Evolutionary conservation across 2,329 filamentous ascomycete species (phyloP), one percentile per base, ranked within the genome.

Genomic region (Lachnellula cervina): DNA sequence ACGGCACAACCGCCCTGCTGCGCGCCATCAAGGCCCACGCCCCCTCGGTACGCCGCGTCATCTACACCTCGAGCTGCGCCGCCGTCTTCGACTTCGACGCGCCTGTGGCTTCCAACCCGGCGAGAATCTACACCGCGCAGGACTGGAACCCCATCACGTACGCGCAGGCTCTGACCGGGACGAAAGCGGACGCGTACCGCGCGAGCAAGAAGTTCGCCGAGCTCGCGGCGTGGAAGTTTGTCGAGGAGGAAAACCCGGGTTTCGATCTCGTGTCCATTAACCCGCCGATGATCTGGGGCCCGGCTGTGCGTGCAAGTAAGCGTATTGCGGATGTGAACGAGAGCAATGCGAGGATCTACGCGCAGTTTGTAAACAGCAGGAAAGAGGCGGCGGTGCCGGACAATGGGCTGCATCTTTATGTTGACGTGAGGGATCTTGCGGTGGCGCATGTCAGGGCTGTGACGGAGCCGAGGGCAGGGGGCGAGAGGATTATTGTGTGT

Each of bases 1-100:
- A 77, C 54, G 82, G 80, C 62, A 82, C 80, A 0, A 89, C 84
- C 62, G 86, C 86, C 32, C 83, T 94, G 55, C 85, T 89, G 37
- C 79, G 85, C 61, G 84, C 88, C 23, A 78, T 92, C 61, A 83
- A 86, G 66, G 75, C 76, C 58, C 60, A 80, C 68, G 66, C 79
- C 1, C 80, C 79, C 0, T 59, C 62, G 5, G 87, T 95, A 51
- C 89, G 86, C 73, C 80, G 84, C 55, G 87, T 95, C 14, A 84
- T 87, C 57, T 69, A 84, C 47, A 54, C 81, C 77, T 66, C 69
- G 65, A 55, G 64, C 54, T 64, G 59, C 1, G 68, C 65, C 3
- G 59, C 68, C 0, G 56, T 66, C 16, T 45, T 66, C 7, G 60
- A 67, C 54, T 66, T 64, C 5, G 60, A 63, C 4, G 44, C 23